Evolutionary conservation across 805 yeast species (phyloP), one percentile per base, ranked within the genome.

Genomic region (Schwanniomyces sp.): DNA sequence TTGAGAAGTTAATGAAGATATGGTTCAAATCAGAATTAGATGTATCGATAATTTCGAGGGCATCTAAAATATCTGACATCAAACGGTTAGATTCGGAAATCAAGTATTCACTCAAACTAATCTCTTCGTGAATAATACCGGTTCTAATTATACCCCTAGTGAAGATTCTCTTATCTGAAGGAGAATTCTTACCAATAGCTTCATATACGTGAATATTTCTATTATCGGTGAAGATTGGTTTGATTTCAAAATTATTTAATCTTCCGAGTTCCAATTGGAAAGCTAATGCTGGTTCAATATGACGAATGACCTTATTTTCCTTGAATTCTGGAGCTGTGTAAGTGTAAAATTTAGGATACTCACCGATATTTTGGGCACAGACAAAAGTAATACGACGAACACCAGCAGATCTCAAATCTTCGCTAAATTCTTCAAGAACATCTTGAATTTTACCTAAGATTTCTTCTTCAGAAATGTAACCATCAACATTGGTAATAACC

Each of bases 131-230:
- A 57, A 94, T 87, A 48, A 91, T 85, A 50, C 97, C 98, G 29
- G 99, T 95, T 68, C 99, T 84, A 49, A 94, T 90, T 53, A 94
- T 88, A 74, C 98, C 98, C 74, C 99, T 85, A 16, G 96, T 91
- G 72, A 95, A 94, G 77, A 84, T 94, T 68, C 99, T 81, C 78
- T 88, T 91, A 72, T 94, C 99, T 56, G 91, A 81, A 26, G 95
- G 82, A 16, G 97, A 86, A 63, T 88, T 91, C 78, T 92, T 91
- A 52, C 97, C 97, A 52, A 87, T 81, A 37, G 97, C 98, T 75
- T 91, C 96, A 63, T 94, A 94, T 45, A 95, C 97, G 64, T 94
- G 99, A 54, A 94, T 88, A 76, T 92, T 91, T 75, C 98, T 85
- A 79, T 94, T 94, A 69, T 91, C 97, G 49, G 97, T 88, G 75